Evolutionary conservation across 345 rosid genomes (phyloP).

Genomic region (Eucalyptus pumila): DNA sequence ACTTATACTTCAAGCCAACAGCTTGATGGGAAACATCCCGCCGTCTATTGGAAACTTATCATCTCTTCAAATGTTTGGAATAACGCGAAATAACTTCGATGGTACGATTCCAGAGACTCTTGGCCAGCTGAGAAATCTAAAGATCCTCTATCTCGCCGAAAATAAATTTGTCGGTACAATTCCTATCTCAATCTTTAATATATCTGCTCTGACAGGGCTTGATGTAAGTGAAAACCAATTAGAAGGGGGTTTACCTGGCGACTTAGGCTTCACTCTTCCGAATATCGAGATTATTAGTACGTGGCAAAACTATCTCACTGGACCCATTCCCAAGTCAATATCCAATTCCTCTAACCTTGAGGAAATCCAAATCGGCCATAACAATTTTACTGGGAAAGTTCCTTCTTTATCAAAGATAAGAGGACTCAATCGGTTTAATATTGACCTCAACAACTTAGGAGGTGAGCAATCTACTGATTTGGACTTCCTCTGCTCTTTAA

Average conservation of each 20-base stretch:
- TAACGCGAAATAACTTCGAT: neutral
- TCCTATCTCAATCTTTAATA: too few species aligned
- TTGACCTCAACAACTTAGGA: accelerated
- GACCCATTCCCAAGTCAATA: too few species aligned
- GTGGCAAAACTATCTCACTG: accelerated
- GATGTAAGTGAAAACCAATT: too few species aligned
- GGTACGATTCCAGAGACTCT: neutral
- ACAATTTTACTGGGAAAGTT: too few species aligned
- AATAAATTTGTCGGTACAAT: too few species aligned
- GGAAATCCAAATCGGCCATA: accelerated
- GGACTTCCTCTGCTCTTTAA: too few species aligned
- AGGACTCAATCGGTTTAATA: accelerated
- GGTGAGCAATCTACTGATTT: too few species aligned
- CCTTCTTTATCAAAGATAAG: too few species aligned
- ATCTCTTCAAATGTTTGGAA: accelerated
- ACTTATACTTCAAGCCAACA: accelerated
- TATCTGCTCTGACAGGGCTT: accelerated
- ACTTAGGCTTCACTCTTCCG: too few species aligned
- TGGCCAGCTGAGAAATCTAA: too few species aligned
- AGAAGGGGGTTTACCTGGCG: too few species aligned
- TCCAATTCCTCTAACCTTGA: accelerated
- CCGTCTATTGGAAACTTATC: neutral
- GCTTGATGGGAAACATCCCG: neutral
- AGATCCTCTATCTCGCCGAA: accelerated
- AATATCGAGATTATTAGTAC: accelerated